phyloP scores from a whole-genome alignment of 768 basidiomycete genomes.

The Stropharia rugosoannulata region DNA sequence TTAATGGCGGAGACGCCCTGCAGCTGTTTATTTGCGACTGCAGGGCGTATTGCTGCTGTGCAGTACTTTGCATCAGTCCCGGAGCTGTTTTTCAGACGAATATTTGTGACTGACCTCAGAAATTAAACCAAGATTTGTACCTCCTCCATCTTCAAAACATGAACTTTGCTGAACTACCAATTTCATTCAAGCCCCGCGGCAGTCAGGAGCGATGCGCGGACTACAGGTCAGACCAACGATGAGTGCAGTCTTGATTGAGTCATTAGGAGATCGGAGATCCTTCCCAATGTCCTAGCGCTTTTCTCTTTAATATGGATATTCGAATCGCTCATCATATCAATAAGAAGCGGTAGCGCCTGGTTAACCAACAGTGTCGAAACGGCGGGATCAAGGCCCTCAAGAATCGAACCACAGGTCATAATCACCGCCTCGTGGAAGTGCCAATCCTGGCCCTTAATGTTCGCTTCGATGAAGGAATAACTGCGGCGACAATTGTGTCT shows the following conservation, averaged over 20 bases:
- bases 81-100: slow-evolving; percentile 41
- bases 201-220: slow-evolving; percentile 87
- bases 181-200: slow-evolving; percentile 97
- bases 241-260: slow-evolving; percentile 83
- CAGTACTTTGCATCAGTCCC: slow-evolving; percentile 91
- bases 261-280: slow-evolving; percentile 87
- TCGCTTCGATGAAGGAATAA: slow-evolving; percentile 98
- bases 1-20: too few relatives aligned
- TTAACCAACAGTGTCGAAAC: slow-evolving; percentile 89
- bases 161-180: slow-evolving; percentile 83
- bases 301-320: slow-evolving; percentile 96
- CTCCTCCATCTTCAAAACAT: slow-evolving; percentile 68
- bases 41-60: too few relatives aligned
- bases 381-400: slow-evolving; percentile 90
- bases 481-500: slow-evolving; percentile 86
- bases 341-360: slow-evolving; percentile 91
- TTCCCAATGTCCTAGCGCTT: slow-evolving; percentile 95
- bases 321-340: too few relatives aligned
- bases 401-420: slow-evolving; percentile 97
- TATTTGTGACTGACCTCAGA: not conserved
- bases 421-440: slow-evolving; percentile 94
- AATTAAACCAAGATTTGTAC: slow-evolving; percentile 37
- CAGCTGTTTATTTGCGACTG: too few relatives aligned
- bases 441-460: slow-evolving; percentile 94
- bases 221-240: slow-evolving; percentile 78